Conservation (phyloP, 176 grass and related monocot genomes). For the Carex littledalei region DNA sequence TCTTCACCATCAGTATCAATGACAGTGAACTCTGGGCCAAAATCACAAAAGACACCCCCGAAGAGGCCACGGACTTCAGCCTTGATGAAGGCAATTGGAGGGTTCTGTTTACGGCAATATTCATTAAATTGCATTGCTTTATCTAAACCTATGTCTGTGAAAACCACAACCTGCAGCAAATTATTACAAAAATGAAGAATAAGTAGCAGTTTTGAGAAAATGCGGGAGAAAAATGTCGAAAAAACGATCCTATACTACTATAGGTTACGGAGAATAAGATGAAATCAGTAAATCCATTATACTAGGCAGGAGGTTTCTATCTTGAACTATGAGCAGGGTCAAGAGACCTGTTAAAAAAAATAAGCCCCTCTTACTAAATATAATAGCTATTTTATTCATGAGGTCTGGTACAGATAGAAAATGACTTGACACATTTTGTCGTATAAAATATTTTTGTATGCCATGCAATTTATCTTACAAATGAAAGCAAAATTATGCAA, state of each 20-base stretch:
- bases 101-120: conserved; percentile 49
- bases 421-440: not conserved
- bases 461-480: not conserved
- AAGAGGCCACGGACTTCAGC: conserved; percentile 71
- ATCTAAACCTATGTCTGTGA: conserved; percentile 54
- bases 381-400: not conserved
- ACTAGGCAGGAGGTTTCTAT: not conserved
- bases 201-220: not conserved
- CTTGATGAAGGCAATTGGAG: conserved; percentile 69
- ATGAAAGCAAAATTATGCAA: not conserved
- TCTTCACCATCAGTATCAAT: conserved; percentile 58
- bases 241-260: not conserved
- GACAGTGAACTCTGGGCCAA: conserved; percentile 60
- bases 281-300: not conserved
- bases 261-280: not conserved
- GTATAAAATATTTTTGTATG: not conserved
- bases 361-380: not conserved
- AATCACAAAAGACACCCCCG: conserved; percentile 68
- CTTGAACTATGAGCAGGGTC: not conserved
- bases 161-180: conserved; percentile 62
- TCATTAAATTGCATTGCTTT: conserved; percentile 57
- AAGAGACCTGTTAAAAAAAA: not conserved
- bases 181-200: not conserved
- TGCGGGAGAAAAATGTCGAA: not conserved
- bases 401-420: conserved; percentile 6